These are phyloP conservation scores for Exsudoporus frostii DNA, from an alignment of 768 basidiomycete genomes.

Conservation along the genomic window DNA sequence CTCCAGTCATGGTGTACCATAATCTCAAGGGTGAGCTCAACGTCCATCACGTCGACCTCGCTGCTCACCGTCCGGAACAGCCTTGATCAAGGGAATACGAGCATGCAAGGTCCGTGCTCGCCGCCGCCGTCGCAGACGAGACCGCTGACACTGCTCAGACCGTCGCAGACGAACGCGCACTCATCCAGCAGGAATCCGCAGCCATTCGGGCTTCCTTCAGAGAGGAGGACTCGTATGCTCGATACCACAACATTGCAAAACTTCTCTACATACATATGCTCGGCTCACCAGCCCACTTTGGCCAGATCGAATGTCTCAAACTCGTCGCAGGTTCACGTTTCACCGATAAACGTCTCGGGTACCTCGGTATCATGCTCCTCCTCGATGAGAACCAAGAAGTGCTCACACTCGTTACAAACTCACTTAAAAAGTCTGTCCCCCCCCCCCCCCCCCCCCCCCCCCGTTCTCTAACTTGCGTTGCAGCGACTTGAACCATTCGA, in stretches of 20 bases:
- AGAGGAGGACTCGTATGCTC: conserved; percentile 92
- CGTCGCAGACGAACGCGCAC: conserved; percentile 94
- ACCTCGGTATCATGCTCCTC: conserved; percentile 95
- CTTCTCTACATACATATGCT: conserved; percentile 99
- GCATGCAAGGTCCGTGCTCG: conserved; percentile 77
- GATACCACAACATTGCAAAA: conserved; percentile 97
- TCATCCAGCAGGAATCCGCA: conserved; percentile 96
- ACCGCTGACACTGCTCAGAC: conserved; percentile 53
- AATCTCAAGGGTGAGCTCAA: conserved; percentile 73
- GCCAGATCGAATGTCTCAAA: conserved; percentile 96
- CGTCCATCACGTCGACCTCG: not conserved
- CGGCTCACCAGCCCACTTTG: conserved; percentile 97
- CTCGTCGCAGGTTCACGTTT: conserved; percentile 94
- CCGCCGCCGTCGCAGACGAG: conserved; percentile 14
- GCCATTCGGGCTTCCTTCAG: conserved; percentile 96
- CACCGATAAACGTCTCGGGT: conserved; percentile 93
- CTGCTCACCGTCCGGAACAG: conserved; percentile 41
- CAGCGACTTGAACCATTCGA: conserved; percentile 99
- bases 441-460: not conserved
- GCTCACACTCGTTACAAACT: conserved; percentile 94
- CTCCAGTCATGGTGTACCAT: conserved; percentile 64
- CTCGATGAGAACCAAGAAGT: conserved; percentile 98
- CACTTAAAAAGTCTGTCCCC: conserved; percentile 81
- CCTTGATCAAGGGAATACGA: conserved; percentile 96
- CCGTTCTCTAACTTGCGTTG: conserved; percentile 8